These are phyloP conservation scores for Akanthomyces lecanii DNA, from an alignment of 2,329 filamentous ascomycete genomes.

Conservation along the genomic window DNA sequence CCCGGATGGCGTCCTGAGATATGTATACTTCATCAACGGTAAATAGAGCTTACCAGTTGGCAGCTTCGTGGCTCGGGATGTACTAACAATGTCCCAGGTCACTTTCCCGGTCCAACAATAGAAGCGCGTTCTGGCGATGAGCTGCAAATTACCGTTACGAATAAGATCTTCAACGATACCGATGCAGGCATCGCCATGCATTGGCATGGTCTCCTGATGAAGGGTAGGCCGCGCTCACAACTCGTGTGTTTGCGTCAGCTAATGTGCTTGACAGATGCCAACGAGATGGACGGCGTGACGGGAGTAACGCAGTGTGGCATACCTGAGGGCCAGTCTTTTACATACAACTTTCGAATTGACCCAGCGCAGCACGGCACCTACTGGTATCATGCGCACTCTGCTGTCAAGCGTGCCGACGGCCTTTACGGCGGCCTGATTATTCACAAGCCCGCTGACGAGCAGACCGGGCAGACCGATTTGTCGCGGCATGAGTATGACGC, in stretches of 20 bases:
- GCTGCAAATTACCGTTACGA: constrained; percentile 36
- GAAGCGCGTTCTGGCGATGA: constrained; percentile 32
- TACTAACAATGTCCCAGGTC: constrained; percentile 4
- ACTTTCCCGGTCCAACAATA: constrained; percentile 18
- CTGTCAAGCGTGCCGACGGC: constrained; percentile 19
- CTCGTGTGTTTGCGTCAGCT: background rate
- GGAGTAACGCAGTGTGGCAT: constrained; percentile 59
- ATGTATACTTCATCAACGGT: constrained; percentile 19
- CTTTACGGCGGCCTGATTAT: constrained; percentile 19
- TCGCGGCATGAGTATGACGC: constrained; percentile 14
- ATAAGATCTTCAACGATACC: constrained; percentile 31
- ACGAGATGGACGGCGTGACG: constrained; percentile 58
- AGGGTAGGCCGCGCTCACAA: constrained; percentile 48
- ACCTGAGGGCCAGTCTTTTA: constrained; percentile 49
- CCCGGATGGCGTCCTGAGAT: constrained; percentile 16
- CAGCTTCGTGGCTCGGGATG: background rate
- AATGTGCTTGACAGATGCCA: constrained; percentile 1
- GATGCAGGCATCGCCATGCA: constrained; percentile 51
- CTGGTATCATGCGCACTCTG: constrained; percentile 40
- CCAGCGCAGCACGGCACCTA: constrained; percentile 52
- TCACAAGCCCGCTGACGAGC: constrained; percentile 10
- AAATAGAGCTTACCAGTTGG: background rate
- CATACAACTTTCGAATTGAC: constrained; percentile 29
- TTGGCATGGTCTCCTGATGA: constrained; percentile 65
- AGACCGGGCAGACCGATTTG: background rate